A percentile compares a stretch with the other conserved stretches of the same genome.
Evolutionary conservation across 495 filamentous ascomycete genomes (phyloP).

Genomic region (Parmelia sp.): DNA sequence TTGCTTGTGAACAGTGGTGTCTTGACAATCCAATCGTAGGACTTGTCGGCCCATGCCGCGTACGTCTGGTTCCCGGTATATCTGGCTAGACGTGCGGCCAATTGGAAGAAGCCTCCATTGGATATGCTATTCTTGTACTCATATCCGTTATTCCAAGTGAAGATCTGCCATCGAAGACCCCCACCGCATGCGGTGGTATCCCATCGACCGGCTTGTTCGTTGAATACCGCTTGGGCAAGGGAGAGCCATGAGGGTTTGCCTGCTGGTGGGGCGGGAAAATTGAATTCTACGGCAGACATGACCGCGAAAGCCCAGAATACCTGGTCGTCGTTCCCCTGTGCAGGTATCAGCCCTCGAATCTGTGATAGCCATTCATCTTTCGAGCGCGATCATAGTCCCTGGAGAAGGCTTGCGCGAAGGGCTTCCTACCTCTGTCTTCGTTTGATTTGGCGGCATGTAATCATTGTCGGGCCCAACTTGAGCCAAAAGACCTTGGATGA

Average conservation of each 20-base stretch:
- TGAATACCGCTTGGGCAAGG: conserved; percentile 67
- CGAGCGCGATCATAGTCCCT: too few relatives aligned
- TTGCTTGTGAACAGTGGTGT: conserved; percentile 43
- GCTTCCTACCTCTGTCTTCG: conserved; percentile 39
- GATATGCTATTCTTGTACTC: conserved; percentile 60
- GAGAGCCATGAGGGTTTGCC: conserved; percentile 55
- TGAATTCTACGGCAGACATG: conserved; percentile 60
- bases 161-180: conserved; percentile 48
- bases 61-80: conserved; percentile 69
- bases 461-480: conserved; percentile 53
- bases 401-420: neutral
- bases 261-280: conserved; percentile 53
- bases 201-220: conserved; percentile 54
- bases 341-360: conserved; percentile 3
- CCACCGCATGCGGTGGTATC: conserved; percentile 41
- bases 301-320: conserved; percentile 63
- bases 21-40: conserved; percentile 59
- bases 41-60: conserved; percentile 59
- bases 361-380: neutral
- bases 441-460: conserved; percentile 59
- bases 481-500: conserved; percentile 48
- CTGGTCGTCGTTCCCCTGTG: conserved; percentile 62
- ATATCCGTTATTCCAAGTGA: conserved; percentile 38
- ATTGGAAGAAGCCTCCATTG: conserved; percentile 63
- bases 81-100: conserved; percentile 62